Evolutionary conservation across 805 yeast species (phyloP).

Genomic region (Wickerhamomyces bovis): DNA sequence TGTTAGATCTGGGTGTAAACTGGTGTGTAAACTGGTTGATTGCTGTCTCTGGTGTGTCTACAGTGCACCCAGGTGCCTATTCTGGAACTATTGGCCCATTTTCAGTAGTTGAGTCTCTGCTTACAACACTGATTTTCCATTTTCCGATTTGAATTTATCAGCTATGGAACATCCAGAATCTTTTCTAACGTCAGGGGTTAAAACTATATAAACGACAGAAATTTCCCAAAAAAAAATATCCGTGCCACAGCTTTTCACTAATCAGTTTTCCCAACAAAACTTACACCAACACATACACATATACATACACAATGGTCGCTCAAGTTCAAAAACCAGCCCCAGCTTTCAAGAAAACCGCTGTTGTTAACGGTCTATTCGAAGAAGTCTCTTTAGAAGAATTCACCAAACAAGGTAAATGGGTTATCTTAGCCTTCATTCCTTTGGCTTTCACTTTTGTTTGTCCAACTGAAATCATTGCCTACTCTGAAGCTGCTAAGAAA

Average conservation of each 20-base stretch:
- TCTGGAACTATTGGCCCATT: neutral
- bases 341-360: slow-evolving; percentile 93
- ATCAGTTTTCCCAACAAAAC: neutral
- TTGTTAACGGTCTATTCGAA: slow-evolving; percentile 92
- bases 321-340: slow-evolving; percentile 96
- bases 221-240: neutral
- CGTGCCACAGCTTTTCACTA: neutral
- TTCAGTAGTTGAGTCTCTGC: neutral
- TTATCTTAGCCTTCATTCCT: slow-evolving; percentile 93
- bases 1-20: neutral
- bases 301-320: slow-evolving; percentile 62
- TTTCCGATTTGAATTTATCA: slow-evolving; percentile 1
- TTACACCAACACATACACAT: too few relatives aligned
- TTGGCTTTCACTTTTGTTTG: slow-evolving; percentile 99
- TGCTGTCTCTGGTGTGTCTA: too few relatives aligned
- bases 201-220: neutral
- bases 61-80: neutral
- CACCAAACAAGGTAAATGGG: slow-evolving; percentile 87
- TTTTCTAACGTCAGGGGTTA: neutral
- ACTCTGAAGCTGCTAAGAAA: slow-evolving; percentile 90
- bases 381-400: slow-evolving; percentile 90
- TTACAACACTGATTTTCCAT: neutral
- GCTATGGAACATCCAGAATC: neutral
- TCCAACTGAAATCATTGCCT: slow-evolving; percentile 99
- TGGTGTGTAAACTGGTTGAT: neutral